These are phyloP conservation scores for Pyronema domesticum DNA, from an alignment of 495 filamentous ascomycete genomes.

Conservation along the genomic window DNA sequence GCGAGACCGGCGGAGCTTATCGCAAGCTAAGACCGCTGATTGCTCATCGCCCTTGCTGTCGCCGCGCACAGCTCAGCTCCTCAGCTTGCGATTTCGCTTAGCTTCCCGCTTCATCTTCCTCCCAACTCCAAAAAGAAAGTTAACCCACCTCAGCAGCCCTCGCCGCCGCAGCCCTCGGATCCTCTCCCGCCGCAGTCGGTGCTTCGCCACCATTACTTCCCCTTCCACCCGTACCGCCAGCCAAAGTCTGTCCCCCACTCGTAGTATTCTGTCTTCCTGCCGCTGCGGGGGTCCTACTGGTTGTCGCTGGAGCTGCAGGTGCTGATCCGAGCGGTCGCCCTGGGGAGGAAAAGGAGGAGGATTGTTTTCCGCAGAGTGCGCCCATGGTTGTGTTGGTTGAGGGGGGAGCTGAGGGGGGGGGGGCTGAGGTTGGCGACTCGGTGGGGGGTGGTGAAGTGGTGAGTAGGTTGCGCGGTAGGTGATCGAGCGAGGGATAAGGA, in stretches of 20 bases:
- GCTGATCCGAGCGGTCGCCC: neutral
- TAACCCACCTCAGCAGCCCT: neutral
- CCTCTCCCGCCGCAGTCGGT: neutral
- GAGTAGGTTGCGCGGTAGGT: too few species aligned
- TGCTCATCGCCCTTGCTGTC: too few species aligned
- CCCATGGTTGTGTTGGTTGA: neutral
- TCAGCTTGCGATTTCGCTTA: too few species aligned
- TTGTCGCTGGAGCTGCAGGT: neutral
- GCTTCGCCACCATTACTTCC: neutral
- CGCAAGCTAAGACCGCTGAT: too few species aligned
- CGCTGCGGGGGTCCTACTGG: neutral
- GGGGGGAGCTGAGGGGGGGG: too few species aligned
- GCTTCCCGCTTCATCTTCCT: too few species aligned
- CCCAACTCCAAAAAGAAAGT: neutral
- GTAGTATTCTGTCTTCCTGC: neutral
- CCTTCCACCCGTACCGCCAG: neutral
- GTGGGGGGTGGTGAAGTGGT: too few species aligned
- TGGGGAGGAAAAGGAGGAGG: neutral
- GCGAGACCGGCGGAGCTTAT: too few species aligned
- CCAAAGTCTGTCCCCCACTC: neutral
- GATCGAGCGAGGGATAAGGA: too few species aligned
- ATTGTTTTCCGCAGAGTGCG: slow-evolving; percentile 3
- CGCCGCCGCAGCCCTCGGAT: neutral
- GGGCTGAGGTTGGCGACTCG: too few species aligned
- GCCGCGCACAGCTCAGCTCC: neutral